Evolutionary conservation across 2,329 filamentous ascomycete genomes (phyloP).

Genomic region (Microsporum audouinii): DNA sequence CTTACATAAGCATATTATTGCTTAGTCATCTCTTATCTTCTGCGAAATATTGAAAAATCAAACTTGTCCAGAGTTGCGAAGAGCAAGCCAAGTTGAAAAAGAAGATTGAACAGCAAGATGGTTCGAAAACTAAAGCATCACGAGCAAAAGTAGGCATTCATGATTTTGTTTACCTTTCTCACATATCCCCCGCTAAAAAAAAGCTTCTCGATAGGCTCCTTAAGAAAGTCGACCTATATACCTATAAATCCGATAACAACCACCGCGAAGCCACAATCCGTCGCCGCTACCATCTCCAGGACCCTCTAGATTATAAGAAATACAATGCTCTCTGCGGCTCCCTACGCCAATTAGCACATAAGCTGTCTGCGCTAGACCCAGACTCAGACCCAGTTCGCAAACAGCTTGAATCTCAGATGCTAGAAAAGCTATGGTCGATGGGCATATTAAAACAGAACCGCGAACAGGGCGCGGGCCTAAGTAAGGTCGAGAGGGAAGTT

Average conservation of each 20-base stretch:
- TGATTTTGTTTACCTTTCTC: neutral
- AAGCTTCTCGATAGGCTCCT: conserved; percentile 48
- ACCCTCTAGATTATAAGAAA: conserved; percentile 70
- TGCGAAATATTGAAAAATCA: neutral
- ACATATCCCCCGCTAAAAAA: conserved; percentile 5
- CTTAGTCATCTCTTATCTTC: neutral
- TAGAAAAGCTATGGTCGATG: conserved; percentile 90
- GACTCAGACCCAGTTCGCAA: conserved; percentile 63
- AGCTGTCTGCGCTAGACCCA: conserved; percentile 67
- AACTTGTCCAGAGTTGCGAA: neutral
- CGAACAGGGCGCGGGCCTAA: conserved; percentile 60
- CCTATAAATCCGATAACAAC: conserved; percentile 75
- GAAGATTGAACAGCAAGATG: conserved; percentile 43
- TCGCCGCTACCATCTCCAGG: conserved; percentile 81
- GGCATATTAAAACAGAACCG: conserved; percentile 66
- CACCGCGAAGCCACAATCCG: conserved; percentile 74
- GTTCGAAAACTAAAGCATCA: conserved; percentile 93
- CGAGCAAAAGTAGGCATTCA: conserved; percentile 59
- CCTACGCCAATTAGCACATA: conserved; percentile 81
- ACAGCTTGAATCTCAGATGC: conserved; percentile 74
- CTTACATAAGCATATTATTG: neutral
- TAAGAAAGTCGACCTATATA: conserved; percentile 84
- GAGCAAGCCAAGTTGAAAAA: neutral
- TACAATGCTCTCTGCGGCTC: conserved; percentile 60
- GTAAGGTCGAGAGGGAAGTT: conserved; percentile 68